Percentiles rank a stretch among this genome's conserved stretches.
Conservation (phyloP, 2,329 filamentous ascomycete genomes). For the Acarospora socialis region DNA sequence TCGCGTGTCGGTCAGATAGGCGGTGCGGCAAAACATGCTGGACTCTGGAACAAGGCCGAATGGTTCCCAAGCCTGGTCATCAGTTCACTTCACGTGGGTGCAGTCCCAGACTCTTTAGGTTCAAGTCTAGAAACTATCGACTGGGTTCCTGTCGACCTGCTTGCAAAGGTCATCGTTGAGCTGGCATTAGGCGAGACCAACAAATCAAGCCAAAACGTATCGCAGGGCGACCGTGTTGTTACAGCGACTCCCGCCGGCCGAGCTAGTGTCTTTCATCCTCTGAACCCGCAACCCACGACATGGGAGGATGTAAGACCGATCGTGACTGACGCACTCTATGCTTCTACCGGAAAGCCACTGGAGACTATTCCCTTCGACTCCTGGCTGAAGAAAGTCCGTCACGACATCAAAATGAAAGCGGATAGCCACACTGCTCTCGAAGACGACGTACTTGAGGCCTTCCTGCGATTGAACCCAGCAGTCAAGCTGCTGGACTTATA, state of each 20-base stretch:
- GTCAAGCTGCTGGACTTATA: constrained; percentile 22
- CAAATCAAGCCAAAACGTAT: too few relatives aligned
- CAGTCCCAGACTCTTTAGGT: constrained; percentile 26
- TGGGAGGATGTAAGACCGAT: constrained; percentile 12
- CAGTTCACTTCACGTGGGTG: constrained; percentile 24
- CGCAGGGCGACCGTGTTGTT: too few relatives aligned
- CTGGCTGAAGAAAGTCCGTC: constrained; percentile 11
- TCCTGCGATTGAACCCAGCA: constrained; percentile 17
- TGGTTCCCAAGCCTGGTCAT: constrained; percentile 30
- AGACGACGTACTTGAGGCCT: constrained; percentile 8
- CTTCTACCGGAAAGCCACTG: too few relatives aligned
- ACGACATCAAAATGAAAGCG: constrained; percentile 8
- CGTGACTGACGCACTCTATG: too few relatives aligned
- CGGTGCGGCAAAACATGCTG: constrained; percentile 16
- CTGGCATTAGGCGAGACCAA: constrained; percentile 11
- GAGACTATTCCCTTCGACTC: constrained; percentile 9
- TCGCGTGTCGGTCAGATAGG: constrained; percentile 25
- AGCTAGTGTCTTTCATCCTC: constrained; percentile 12
- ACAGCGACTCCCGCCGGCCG: too few relatives aligned
- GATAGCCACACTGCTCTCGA: background rate
- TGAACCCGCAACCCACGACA: constrained; percentile 11
- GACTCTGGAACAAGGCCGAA: constrained; percentile 29
- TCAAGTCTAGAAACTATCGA: constrained; percentile 22
- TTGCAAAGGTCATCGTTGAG: constrained; percentile 25
- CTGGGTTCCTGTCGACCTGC: constrained; percentile 32